These are phyloP conservation scores for Geotrichum candidum DNA, from an alignment of 1,139 yeast genomes.

Conservation along the genomic window DNA sequence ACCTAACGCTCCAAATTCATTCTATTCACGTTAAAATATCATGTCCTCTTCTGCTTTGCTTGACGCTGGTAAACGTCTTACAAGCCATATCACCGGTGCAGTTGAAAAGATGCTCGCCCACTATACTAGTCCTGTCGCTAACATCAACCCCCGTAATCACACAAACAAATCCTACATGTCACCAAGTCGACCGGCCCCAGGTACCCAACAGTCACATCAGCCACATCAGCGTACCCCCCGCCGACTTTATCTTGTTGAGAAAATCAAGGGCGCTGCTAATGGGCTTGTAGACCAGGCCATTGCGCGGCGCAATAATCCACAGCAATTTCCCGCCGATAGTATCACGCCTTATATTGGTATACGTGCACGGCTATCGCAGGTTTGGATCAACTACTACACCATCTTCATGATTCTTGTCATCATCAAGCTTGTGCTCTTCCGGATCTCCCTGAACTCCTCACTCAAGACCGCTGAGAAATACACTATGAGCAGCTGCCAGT, in stretches of 20 bases:
- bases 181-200: neutral
- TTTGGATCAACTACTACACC: slow-evolving; percentile 33
- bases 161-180: neutral
- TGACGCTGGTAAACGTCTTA: neutral
- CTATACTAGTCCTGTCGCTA: neutral
- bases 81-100: slow-evolving; percentile 9
- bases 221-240: neutral
- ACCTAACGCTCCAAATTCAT: neutral
- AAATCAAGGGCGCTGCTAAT: slow-evolving; percentile 1
- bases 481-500: slow-evolving; percentile 38
- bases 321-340: neutral
- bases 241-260: slow-evolving; percentile 9
- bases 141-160: neutral
- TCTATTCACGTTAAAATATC: neutral
- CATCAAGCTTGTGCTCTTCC: slow-evolving; percentile 33
- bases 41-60: neutral
- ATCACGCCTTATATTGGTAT: slow-evolving; percentile 32
- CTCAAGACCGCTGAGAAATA: slow-evolving; percentile 27
- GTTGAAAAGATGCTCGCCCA: slow-evolving; percentile 5
- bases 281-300: slow-evolving; percentile 4
- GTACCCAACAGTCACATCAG: neutral
- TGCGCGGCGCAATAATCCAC: neutral
- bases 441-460: slow-evolving; percentile 24
- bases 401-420: slow-evolving; percentile 30
- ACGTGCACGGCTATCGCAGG: slow-evolving; percentile 33